These are phyloP conservation scores for Forsythia viridissima DNA, from an alignment of 257 asterid species.

Conservation along the genomic window DNA sequence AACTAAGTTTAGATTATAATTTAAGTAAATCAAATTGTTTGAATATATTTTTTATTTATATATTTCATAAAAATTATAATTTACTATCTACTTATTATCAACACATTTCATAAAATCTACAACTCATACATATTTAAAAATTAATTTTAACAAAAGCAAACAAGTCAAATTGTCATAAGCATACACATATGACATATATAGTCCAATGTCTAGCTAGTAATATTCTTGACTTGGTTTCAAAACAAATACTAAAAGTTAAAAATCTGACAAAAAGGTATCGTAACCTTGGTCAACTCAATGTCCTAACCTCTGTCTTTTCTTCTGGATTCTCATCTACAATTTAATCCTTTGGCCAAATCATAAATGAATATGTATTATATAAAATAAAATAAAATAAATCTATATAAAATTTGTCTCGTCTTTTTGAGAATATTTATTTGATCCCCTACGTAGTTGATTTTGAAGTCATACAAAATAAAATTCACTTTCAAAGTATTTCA, in stretches of 20 bases:
- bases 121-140: no score
- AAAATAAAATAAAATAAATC: no score
- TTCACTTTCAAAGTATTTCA: not conserved
- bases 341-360: not conserved
- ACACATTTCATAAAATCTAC: no score
- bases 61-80: no score
- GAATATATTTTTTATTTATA: no score
- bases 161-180: no score
- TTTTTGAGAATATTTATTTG: not conserved
- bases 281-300: slow-evolving; percentile 23
- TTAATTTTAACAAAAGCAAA: no score
- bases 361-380: not conserved
- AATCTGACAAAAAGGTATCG: not conserved
- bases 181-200: not conserved
- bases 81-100: no score
- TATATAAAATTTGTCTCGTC: not conserved
- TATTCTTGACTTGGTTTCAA: not conserved
- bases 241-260: slow-evolving; percentile 1
- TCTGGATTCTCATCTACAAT: slow-evolving; percentile 26
- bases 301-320: slow-evolving; percentile 29
- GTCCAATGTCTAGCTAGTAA: not conserved
- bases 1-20: no score
- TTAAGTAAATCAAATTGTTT: no score
- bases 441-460: not conserved
- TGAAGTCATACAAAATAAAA: not conserved